Evolutionary conservation across 306 rosid genomes (phyloP), one percentile per base, ranked within the genome.

Genomic region (Benincasa hispida): DNA sequence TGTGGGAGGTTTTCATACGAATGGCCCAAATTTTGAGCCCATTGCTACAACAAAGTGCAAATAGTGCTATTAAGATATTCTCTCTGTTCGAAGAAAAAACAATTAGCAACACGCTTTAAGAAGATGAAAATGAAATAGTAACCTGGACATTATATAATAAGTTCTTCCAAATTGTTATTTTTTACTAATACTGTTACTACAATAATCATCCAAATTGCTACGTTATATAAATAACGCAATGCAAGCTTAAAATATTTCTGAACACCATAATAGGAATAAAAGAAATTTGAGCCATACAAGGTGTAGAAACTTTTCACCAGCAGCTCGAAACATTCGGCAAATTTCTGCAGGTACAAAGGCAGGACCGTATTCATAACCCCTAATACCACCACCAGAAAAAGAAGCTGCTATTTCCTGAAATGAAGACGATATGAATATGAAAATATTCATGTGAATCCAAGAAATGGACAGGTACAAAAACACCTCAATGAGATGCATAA

Each of bases 301-400:
- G 83, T 94, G 89, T 80, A 94, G 84, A 83, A 90, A 89, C 81
- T 90, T 91, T 85, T 94, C 95, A 81, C 93, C 84, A 67, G 91
- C 86, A 51, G 97, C 90, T 37, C 85, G 89, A 81, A 91, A 94
- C 76, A 85, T 87, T 69, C 91, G 86, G 81, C 96, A 89, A 59
- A 90, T 87, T 81, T 91, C 97, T 39, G 90, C 96, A 51, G 96
- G 96, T 82, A 90, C 86, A 84, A 94, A 90, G 80, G 92, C 88
- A 55, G 97, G 92, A 78, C 96, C 97, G 72, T 84, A 79, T 63
- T 89, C 98, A 81, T 87, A 80, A 85, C 89, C 87, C 86, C 92
- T 83, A 76, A 82, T 82, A 82, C 96, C 88, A 77, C 93, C 96
- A 48, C 90, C 90, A 81, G 96, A 90, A 88, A 90, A 91, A 70